Conservation (phyloP, 352 stramenopile species). For the Paralagenidium karlingii region DNA sequence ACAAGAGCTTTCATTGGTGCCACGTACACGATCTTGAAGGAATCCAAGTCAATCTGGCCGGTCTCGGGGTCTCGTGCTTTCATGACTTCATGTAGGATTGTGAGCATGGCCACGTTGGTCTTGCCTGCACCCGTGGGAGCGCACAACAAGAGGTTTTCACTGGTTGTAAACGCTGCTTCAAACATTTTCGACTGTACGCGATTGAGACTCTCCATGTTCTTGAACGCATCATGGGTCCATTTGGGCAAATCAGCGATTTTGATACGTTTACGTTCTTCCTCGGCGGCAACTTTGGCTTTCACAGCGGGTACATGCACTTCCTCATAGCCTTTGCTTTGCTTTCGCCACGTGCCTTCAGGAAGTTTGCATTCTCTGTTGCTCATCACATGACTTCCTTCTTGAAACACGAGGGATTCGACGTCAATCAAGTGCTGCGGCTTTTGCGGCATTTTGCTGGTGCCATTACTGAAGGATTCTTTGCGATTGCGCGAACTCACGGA, state of each 20-base stretch:
- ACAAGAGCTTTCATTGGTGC: constrained; percentile 99
- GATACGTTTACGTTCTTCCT: constrained; percentile 65
- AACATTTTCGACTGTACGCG: constrained; percentile 98
- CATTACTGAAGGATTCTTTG: neutral
- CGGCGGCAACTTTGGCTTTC: constrained; percentile 53
- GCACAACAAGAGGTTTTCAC: constrained; percentile 98
- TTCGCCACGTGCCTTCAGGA: constrained; percentile 93
- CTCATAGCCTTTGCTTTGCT: constrained; percentile 96
- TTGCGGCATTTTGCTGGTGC: constrained; percentile 16
- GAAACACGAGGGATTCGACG: constrained; percentile 91
- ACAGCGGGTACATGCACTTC: constrained; percentile 99
- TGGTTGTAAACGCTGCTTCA: constrained; percentile 82
- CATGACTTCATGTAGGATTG: constrained; percentile 97
- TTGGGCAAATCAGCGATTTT: constrained; percentile 89
- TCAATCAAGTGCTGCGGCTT: constrained; percentile 87
- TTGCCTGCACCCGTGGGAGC: constrained; percentile 98
- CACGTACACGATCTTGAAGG: constrained; percentile 99
- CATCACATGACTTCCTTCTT: constrained; percentile 94
- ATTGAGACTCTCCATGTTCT: constrained; percentile 97
- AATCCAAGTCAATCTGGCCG: constrained; percentile 87
- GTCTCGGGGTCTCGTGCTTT: constrained; percentile 77
- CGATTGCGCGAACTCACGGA: neutral
- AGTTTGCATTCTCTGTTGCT: constrained; percentile 96
- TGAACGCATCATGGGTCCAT: constrained; percentile 95
- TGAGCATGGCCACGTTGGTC: constrained; percentile 97